Percentiles rank a stretch among this genome's conserved stretches.
These are phyloP conservation scores for Furcasterigmium sp. DNA, from an alignment of 2,329 filamentous ascomycete species.

Conservation along the genomic window DNA sequence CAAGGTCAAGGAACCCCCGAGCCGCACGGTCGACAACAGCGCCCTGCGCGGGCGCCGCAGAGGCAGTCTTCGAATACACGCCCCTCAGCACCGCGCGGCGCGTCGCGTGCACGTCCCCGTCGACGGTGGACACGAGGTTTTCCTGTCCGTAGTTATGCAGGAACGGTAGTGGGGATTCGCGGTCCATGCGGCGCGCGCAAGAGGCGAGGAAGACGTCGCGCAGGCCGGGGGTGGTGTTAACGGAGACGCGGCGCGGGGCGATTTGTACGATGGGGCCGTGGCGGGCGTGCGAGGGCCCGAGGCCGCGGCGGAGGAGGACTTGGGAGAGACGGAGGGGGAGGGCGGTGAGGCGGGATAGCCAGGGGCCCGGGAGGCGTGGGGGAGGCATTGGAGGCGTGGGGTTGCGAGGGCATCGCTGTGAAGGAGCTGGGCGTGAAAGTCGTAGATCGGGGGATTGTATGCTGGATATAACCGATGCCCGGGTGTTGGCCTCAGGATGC, in stretches of 20 bases:
- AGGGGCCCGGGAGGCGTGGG: background rate
- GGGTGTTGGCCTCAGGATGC: no score
- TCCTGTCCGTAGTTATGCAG: slow-evolving; percentile 8
- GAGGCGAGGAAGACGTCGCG: background rate
- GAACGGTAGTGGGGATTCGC: slow-evolving; percentile 1
- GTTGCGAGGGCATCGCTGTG: no score
- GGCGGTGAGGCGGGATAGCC: background rate
- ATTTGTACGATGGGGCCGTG: background rate
- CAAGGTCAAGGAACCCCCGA: background rate
- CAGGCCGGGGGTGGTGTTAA: background rate
- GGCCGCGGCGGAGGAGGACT: background rate
- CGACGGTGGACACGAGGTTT: slow-evolving; percentile 7
- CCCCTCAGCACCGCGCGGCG: background rate
- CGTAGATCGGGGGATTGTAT: no score
- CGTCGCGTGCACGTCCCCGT: slow-evolving; percentile 5
- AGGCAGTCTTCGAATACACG: background rate
- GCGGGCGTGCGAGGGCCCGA: background rate
- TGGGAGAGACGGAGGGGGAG: slow-evolving; percentile 3
- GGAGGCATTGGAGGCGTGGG: no score
- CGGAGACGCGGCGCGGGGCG: background rate
- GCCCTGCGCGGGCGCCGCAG: background rate
- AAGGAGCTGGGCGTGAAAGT: no score
- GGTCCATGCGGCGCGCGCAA: slow-evolving; percentile 1
- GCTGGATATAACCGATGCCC: no score
- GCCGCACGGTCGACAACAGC: background rate